These are phyloP conservation scores for Hygrocybe punicea DNA, from an alignment of 768 basidiomycete species.

Conservation along the genomic window DNA sequence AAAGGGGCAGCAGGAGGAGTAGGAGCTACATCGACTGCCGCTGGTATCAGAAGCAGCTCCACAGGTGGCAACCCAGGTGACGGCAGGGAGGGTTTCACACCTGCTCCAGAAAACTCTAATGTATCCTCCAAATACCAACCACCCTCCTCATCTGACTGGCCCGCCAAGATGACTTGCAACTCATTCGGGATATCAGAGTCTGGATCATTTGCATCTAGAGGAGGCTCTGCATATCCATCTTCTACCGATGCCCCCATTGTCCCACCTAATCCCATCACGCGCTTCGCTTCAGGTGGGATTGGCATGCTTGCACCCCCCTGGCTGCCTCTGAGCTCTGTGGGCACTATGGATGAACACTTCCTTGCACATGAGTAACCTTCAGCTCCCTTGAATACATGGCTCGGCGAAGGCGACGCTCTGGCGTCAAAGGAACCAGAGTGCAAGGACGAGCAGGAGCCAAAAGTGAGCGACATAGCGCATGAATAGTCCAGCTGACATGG, in stretches of 20 bases:
- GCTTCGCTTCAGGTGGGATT: constrained; percentile 50
- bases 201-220: constrained; percentile 56
- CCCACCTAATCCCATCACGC: constrained; percentile 59
- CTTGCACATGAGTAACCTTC: constrained; percentile 15
- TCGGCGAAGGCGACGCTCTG: constrained; percentile 13
- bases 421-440: constrained; percentile 16
- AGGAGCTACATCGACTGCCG: constrained; percentile 1
- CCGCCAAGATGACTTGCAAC: constrained; percentile 57
- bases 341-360: constrained; percentile 25
- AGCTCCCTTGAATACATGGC: constrained; percentile 40
- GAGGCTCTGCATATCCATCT: constrained; percentile 36
- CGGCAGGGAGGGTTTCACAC: constrained; percentile 19
- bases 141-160: constrained; percentile 34
- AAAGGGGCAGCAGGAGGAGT: constrained; percentile 22
- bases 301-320: constrained; percentile 21
- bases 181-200: constrained; percentile 84
- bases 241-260: constrained; percentile 63
- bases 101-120: constrained; percentile 23
- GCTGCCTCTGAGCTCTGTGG: constrained; percentile 10
- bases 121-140: constrained; percentile 39
- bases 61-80: constrained; percentile 46
- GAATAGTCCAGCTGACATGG: constrained; percentile 19
- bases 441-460: constrained; percentile 33
- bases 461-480: constrained; percentile 39
- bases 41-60: constrained; percentile 34